Percentiles rank a stretch among this genome's conserved stretches.
Evolutionary conservation across 768 basidiomycete species (phyloP).

Genomic region (Lentinula boryana): DNA sequence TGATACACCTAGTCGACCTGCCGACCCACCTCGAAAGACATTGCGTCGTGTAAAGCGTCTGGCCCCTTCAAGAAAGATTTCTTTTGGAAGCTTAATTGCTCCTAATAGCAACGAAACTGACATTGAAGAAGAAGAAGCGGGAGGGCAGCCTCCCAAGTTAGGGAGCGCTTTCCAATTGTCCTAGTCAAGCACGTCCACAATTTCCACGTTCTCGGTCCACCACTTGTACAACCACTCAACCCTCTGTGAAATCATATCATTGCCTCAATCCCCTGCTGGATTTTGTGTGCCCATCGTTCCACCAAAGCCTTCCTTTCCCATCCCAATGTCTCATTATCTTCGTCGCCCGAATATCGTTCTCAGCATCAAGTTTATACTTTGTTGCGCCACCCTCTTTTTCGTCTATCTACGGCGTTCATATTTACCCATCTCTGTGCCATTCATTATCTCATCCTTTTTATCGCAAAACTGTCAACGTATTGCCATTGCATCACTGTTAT

Average conservation of each 20-base stretch:
- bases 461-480: too few relatives aligned
- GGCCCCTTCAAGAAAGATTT: constrained; percentile 52
- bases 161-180: constrained; percentile 70
- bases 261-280: background rate
- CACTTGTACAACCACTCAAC: background rate
- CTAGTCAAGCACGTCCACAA: background rate
- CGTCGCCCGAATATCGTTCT: constrained; percentile 5
- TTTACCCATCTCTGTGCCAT: constrained; percentile 2
- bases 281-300: background rate
- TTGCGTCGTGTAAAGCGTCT: constrained; percentile 45
- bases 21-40: constrained; percentile 23
- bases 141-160: constrained; percentile 32
- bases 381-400: background rate
- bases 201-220: background rate
- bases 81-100: constrained; percentile 50
- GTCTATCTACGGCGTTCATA: background rate
- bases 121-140: constrained; percentile 26
- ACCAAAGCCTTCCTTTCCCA: too few relatives aligned
- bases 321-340: background rate
- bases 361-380: background rate
- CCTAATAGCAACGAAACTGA: constrained; percentile 32
- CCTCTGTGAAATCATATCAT: background rate
- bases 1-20: constrained; percentile 11
- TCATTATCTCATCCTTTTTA: background rate
- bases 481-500: background rate